These are phyloP conservation scores for Puccinia novopanici DNA, from an alignment of 1,284 basidiomycete species.

Conservation along the genomic window DNA sequence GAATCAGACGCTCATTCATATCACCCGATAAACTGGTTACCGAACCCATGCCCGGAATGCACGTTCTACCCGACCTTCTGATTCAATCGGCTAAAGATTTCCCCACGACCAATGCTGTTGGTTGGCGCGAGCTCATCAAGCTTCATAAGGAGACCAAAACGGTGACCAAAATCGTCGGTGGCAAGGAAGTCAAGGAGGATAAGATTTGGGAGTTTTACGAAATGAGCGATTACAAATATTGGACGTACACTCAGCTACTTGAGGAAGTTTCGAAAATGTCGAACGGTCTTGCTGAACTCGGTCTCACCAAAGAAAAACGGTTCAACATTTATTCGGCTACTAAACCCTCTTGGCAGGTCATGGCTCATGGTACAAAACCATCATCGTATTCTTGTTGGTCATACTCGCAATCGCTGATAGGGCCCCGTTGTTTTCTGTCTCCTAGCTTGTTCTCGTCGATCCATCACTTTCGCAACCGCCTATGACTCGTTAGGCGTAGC, in stretches of 20 bases:
- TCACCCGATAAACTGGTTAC: constrained; percentile 71
- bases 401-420: not conserved
- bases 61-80: constrained; percentile 80
- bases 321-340: constrained; percentile 89
- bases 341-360: constrained; percentile 74
- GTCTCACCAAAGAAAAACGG: constrained; percentile 70
- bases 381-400: not conserved
- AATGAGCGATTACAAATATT: constrained; percentile 81
- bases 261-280: constrained; percentile 69
- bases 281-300: constrained; percentile 74
- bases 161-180: constrained; percentile 67
- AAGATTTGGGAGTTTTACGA: constrained; percentile 97
- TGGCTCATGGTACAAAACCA: constrained; percentile 66
- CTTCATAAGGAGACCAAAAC: constrained; percentile 86
- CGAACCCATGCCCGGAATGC: constrained; percentile 74
- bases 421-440: not conserved
- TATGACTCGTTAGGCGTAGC: constrained; percentile 87
- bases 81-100: constrained; percentile 73
- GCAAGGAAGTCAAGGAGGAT: constrained; percentile 78
- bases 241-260: constrained; percentile 72
- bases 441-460: constrained; percentile 73
- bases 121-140: constrained; percentile 74
- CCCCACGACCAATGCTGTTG: constrained; percentile 72
- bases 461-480: constrained; percentile 81
- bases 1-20: constrained; percentile 70